phyloP scores from a whole-genome alignment of 2,329 filamentous ascomycete genomes.

The Colletotrichum zoysiae region DNA sequence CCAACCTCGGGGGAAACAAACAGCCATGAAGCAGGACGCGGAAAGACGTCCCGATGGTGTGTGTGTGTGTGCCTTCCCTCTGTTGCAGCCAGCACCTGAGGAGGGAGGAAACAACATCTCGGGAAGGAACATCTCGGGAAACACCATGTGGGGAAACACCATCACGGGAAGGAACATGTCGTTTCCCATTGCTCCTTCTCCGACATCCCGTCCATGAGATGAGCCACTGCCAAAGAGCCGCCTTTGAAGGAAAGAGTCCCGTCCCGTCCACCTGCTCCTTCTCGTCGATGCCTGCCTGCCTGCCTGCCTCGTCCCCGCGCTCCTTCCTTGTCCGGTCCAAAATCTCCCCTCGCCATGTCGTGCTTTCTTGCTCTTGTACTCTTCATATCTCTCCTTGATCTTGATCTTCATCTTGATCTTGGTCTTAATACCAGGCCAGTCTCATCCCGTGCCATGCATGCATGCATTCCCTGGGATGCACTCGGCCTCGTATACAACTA shows the following conservation, averaged over 20 bases:
- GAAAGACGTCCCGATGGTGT: neutral
- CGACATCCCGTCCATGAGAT: too few relatives aligned
- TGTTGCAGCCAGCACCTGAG: neutral
- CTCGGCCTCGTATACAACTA: neutral
- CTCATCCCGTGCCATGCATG: neutral
- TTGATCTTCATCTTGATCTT: too few relatives aligned
- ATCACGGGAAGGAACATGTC: neutral
- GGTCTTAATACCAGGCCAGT: neutral
- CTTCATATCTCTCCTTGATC: neutral
- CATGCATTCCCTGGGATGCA: neutral
- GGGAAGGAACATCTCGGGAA: neutral
- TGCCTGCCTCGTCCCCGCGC: too few relatives aligned
- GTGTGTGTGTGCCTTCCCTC: neutral
- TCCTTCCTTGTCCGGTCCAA: neutral
- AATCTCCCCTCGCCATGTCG: neutral
- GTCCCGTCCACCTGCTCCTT: neutral
- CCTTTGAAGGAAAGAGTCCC: neutral
- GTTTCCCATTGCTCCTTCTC: neutral
- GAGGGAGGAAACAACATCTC: neutral
- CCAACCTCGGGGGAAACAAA: neutral
- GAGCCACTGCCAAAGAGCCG: neutral
- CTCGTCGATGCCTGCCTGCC: neutral
- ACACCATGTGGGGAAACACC: too few relatives aligned
- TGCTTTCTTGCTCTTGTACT: neutral
- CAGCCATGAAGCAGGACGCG: neutral